Evolutionary conservation across 179 eudicot species (phyloP).

Genomic region (Corrigiola litoralis): DNA sequence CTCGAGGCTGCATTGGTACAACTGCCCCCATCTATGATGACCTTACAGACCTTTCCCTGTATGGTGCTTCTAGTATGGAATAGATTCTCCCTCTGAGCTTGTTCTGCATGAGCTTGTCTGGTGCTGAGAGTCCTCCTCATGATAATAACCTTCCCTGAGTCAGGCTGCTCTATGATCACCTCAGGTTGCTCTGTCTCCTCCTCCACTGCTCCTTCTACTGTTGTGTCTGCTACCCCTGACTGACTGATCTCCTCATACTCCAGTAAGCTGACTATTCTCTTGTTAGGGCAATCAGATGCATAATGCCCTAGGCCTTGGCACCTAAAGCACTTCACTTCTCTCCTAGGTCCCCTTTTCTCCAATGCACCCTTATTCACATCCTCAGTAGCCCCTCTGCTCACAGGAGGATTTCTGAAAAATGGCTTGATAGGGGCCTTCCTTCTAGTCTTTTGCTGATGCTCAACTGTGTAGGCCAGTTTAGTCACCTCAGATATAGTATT

Average conservation of each 20-base stretch:
- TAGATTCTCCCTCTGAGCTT: neutral
- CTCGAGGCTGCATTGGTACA: neutral
- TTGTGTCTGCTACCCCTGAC: too few relatives aligned
- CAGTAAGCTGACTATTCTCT: neutral
- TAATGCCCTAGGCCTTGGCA: neutral
- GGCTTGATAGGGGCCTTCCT: too few relatives aligned
- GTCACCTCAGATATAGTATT: too few relatives aligned
- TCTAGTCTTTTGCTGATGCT: too few relatives aligned
- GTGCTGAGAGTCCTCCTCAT: neutral
- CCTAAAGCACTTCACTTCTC: neutral
- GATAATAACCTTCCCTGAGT: neutral
- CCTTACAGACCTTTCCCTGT: neutral
- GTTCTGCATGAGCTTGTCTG: neutral
- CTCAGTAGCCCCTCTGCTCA: too few relatives aligned
- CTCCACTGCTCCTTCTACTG: too few relatives aligned
- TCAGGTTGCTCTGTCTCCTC: too few relatives aligned
- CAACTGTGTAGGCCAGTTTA: too few relatives aligned
- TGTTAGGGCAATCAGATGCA: neutral
- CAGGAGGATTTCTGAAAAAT: too few relatives aligned
- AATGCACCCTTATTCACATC: too few relatives aligned
- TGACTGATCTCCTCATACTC: neutral
- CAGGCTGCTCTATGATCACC: too few relatives aligned
- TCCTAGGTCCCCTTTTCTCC: too few relatives aligned
- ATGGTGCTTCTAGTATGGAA: neutral
- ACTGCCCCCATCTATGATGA: neutral